phyloP scores from a whole-genome alignment of 2,329 filamentous ascomycete species.

The Ophiostoma montium region DNA sequence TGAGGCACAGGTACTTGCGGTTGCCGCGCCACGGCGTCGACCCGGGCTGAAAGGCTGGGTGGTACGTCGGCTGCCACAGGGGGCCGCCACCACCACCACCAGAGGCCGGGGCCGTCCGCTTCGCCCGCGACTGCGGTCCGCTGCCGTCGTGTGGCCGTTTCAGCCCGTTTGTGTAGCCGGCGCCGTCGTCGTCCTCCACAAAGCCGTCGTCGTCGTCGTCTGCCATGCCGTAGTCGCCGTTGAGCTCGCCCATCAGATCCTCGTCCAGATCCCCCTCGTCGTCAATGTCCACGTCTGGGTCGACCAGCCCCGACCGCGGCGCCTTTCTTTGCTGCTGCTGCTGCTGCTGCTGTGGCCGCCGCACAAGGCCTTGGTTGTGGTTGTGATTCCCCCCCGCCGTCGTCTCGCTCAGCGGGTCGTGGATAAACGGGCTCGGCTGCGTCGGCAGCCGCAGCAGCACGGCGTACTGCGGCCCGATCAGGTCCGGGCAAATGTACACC shows the following conservation, averaged over 20 bases:
- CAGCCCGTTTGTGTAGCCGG: slow-evolving; percentile 54
- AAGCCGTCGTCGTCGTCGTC: slow-evolving; percentile 54
- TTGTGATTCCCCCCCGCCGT: no score
- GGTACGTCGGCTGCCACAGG: slow-evolving; percentile 48
- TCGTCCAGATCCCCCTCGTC: slow-evolving; percentile 6
- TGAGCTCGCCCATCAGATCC: slow-evolving; percentile 1
- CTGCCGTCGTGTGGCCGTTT: slow-evolving; percentile 32
- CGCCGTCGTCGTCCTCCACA: slow-evolving; percentile 88
- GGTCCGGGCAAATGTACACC: slow-evolving; percentile 74
- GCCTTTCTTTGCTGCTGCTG: not conserved
- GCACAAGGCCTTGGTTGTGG: slow-evolving; percentile 32
- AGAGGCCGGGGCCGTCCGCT: slow-evolving; percentile 31
- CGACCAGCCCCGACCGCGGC: slow-evolving; percentile 3
- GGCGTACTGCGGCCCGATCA: slow-evolving; percentile 44
- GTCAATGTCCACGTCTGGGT: slow-evolving; percentile 1
- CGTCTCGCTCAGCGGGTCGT: slow-evolving; percentile 60
- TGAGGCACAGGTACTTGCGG: slow-evolving; percentile 82
- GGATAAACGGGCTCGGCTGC: slow-evolving; percentile 75
- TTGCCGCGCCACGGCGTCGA: slow-evolving; percentile 94
- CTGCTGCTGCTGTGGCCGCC: slow-evolving; percentile 5
- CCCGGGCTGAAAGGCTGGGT: slow-evolving; percentile 81
- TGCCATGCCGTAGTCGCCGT: slow-evolving; percentile 37
- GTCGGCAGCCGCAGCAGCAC: slow-evolving; percentile 40
- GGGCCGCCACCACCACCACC: slow-evolving; percentile 16
- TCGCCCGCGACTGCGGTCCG: slow-evolving; percentile 27